These are phyloP conservation scores for Fusarium metavorans DNA, from an alignment of 2,329 filamentous ascomycete species.

Conservation along the genomic window DNA sequence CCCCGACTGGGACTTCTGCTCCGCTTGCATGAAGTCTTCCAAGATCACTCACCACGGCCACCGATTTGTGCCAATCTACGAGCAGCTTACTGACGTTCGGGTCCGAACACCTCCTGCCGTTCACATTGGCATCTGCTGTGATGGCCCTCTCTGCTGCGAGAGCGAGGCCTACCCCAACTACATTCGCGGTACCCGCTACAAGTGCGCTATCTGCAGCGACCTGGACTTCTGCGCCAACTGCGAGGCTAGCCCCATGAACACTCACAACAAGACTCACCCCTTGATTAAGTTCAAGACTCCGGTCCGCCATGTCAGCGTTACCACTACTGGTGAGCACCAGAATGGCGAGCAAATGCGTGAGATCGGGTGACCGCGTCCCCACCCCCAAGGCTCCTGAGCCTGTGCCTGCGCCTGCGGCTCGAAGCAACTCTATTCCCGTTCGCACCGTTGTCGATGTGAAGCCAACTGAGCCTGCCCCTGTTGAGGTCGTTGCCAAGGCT, in stretches of 20 bases:
- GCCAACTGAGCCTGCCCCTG: constrained; percentile 63
- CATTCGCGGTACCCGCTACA: constrained; percentile 91
- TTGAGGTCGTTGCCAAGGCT: constrained; percentile 14
- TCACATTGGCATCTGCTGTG: constrained; percentile 92
- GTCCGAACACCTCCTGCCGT: constrained; percentile 53
- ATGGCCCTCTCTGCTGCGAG: constrained; percentile 86
- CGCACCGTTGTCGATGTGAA: constrained; percentile 81
- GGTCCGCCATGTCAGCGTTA: constrained; percentile 88
- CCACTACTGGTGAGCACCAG: constrained; percentile 82
- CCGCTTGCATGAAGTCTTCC: constrained; percentile 76
- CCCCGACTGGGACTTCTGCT: constrained; percentile 97
- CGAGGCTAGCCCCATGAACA: constrained; percentile 86
- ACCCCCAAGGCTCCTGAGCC: constrained; percentile 64
- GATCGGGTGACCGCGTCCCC: constrained; percentile 74
- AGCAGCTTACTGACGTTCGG: constrained; percentile 63
- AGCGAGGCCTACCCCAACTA: constrained; percentile 70
- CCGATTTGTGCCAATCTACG: constrained; percentile 90
- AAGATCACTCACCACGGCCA: constrained; percentile 81
- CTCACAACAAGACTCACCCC: constrained; percentile 95
- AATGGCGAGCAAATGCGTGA: constrained; percentile 72
- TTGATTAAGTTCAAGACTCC: constrained; percentile 97
- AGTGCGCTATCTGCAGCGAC: constrained; percentile 96
- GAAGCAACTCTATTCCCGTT: constrained; percentile 64
- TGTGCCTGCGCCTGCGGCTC: constrained; percentile 53
- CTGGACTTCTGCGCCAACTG: constrained; percentile 95